phyloP scores from a whole-genome alignment of 2,329 filamentous ascomycete genomes.

The Xylariomycetidae sp. region DNA sequence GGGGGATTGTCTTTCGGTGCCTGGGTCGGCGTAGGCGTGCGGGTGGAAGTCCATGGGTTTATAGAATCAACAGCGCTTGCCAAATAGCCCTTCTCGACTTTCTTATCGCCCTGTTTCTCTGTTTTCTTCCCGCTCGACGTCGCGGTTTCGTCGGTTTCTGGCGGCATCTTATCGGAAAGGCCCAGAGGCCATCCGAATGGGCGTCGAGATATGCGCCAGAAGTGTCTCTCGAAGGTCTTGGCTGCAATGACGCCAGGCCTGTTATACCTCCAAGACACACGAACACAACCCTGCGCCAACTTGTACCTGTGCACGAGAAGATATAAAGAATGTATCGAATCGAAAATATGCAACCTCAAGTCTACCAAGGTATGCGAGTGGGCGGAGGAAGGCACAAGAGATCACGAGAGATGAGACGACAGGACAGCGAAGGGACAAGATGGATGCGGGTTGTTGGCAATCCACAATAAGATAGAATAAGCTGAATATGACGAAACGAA shows the following conservation, averaged over 20 bases:
- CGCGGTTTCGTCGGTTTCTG: slow-evolving; percentile 13
- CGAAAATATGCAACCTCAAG: too few species aligned
- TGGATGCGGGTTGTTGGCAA: too few species aligned
- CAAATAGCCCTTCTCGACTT: slow-evolving; percentile 55
- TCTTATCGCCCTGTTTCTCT: slow-evolving; percentile 36
- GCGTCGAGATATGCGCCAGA: slow-evolving; percentile 8
- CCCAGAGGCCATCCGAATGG: slow-evolving; percentile 17
- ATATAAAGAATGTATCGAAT: too few species aligned
- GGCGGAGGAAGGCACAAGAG: too few species aligned
- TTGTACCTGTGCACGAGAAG: too few species aligned
- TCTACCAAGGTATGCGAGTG: too few species aligned
- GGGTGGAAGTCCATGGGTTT: slow-evolving; percentile 52
- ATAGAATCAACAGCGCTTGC: slow-evolving; percentile 59
- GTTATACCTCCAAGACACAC: slow-evolving; percentile 4
- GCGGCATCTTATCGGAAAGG: slow-evolving; percentile 18
- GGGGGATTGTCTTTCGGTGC: slow-evolving; percentile 22
- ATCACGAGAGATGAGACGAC: too few species aligned
- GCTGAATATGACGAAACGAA: too few species aligned
- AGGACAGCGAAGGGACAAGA: too few species aligned
- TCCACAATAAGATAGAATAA: too few species aligned
- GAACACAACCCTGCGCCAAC: slow-evolving; percentile 4
- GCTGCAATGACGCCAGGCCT: too few species aligned
- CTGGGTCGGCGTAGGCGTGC: slow-evolving; percentile 23
- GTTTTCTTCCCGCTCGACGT: slow-evolving; percentile 15
- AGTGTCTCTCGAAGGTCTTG: slow-evolving; percentile 6